Base-by-base conservation (phyloP, 169 alveolate species). In the Eimeria mitis region DNA sequence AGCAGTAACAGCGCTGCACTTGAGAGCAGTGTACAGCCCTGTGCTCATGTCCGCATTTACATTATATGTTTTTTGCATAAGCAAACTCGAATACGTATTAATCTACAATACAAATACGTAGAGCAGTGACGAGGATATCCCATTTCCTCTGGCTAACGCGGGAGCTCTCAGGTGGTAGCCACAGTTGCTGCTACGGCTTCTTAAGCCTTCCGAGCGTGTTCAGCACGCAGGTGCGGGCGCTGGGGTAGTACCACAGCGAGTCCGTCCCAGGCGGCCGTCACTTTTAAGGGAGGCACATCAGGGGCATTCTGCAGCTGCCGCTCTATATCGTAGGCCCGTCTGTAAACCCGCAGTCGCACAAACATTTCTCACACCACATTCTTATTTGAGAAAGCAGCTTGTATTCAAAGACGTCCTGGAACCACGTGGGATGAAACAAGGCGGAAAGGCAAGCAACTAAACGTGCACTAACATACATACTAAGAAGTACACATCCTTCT, bases 261-360 rank as follows among this genome's bases (percentile, higher is more conserved):
- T 28, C 92, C 92, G 83, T 87, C 92, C 92, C 92, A 87, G 44
- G 92, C 92, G n/a, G 92, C 92, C 19, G 92, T 87, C 63, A 87
- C 92, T 34, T 42, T 40, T 1, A 87, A 21, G 37, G 59, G 68
- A 49, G 92, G 44, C n/a, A 68, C 68, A 42, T 25, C 23, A 14
- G 59, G 63, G 8, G 47, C 78, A n/a, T 37, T 34, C 37, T 87
- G 92, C 81, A 87, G 83, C 92, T 87, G 83, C 92, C 81, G 61
- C 83, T 87, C 83, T 40, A 87, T 87, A n/a, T 87, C 92, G 61
- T 87, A 87, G 78, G 92, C 92, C 59, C 63, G 92, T 75, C 92
- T 87, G 92, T 8, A 13, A 37, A 42, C 1, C 56, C 91, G n/a
- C 28, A 54, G 61, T 14, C 89, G 42, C 70, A 25, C 89, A 28